Evolutionary conservation across 208 protist genomes (phyloP).

Genomic region (Acanthamoeba polyphaga): DNA sequence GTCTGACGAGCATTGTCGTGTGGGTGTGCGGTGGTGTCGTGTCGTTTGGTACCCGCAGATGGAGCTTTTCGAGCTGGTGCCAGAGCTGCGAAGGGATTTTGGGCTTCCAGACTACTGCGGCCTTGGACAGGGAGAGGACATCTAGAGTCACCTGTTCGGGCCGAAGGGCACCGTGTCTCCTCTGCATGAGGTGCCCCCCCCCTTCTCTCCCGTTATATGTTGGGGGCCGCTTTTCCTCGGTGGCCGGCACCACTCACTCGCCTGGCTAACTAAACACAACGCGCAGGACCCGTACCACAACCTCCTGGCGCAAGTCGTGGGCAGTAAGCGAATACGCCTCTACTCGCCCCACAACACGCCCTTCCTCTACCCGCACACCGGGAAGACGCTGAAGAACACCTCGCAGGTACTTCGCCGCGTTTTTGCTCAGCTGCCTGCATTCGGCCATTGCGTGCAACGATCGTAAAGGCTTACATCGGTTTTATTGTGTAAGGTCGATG

Average conservation of each 20-base stretch:
- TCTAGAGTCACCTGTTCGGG: conserved; percentile 81
- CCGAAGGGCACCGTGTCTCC: conserved; percentile 79
- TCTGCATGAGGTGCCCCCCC: conserved; percentile 50
- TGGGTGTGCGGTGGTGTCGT: neutral
- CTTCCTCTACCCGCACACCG: conserved; percentile 75
- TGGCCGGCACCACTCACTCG: no score
- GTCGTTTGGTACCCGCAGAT: neutral
- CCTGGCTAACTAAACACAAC: no score
- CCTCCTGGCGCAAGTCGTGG: conserved; percentile 83
- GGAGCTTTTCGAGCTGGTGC: conserved; percentile 70
- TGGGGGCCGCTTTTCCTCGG: no score
- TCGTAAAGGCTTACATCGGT: neutral
- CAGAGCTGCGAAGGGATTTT: conserved; percentile 76
- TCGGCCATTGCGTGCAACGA: no score
- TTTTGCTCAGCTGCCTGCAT: no score
- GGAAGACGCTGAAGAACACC: conserved; percentile 76
- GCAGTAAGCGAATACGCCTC: conserved; percentile 79
- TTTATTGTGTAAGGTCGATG: conserved; percentile 57
- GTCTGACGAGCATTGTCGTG: neutral
- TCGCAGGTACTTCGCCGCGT: conserved; percentile 40
- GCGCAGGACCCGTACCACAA: conserved; percentile 82
- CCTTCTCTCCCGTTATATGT: no score
- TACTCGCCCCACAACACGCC: conserved; percentile 64
- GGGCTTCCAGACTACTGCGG: conserved; percentile 80
- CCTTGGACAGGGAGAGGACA: neutral